phyloP scores from a whole-genome alignment of 371 early-diverging fungal species.

The Mortierella sp. region DNA sequence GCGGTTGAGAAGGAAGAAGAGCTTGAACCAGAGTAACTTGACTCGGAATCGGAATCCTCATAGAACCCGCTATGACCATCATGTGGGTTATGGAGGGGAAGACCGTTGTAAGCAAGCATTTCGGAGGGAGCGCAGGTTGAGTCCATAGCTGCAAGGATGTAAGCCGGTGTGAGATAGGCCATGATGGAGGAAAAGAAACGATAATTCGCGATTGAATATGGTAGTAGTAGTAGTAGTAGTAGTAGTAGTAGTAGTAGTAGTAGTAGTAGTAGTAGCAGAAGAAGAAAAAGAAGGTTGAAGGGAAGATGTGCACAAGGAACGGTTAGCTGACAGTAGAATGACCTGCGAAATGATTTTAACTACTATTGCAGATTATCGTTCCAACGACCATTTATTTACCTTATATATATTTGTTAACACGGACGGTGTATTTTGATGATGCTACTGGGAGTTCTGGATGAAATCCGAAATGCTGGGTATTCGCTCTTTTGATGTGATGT shows the following conservation, averaged over 20 bases:
- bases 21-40: conserved; percentile 37
- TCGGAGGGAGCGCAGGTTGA: conserved; percentile 38
- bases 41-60: conserved; percentile 52
- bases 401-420: not conserved
- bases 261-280: too few relatives aligned
- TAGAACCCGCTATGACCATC: conserved; percentile 19
- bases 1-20: conserved; percentile 36
- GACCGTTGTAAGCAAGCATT: conserved; percentile 38
- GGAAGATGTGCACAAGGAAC: not conserved
- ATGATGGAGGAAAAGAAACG: conserved; percentile 5
- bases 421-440: not conserved
- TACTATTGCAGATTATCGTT: not conserved
- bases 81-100: conserved; percentile 21
- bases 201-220: not conserved
- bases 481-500: not conserved
- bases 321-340: not conserved
- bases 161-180: conserved; percentile 39
- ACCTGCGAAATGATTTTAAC: too few relatives aligned
- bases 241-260: too few relatives aligned
- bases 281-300: not conserved
- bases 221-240: too few relatives aligned
- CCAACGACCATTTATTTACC: not conserved
- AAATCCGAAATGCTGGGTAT: not conserved
- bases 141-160: conserved; percentile 45
- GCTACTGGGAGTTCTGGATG: not conserved